Base-by-base conservation (phyloP, 495 filamentous ascomycete genomes). In the Hypoxylon fragiforme region DNA sequence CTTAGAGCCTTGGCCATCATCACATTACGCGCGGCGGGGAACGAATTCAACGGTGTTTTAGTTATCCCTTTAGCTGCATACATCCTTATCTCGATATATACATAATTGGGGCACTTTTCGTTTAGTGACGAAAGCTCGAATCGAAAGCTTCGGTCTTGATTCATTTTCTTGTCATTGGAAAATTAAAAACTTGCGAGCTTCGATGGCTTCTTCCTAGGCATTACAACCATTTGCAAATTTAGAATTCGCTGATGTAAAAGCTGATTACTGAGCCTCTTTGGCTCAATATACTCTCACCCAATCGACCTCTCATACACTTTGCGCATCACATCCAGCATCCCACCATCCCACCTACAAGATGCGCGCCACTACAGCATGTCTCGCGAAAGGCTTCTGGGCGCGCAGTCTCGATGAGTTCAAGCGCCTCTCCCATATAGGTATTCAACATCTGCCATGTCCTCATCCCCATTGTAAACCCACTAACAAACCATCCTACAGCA, bases 391-490 rank as follows among this genome's bases (percentile, higher is more conserved):
- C 63, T 77, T 79, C 64, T 67, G 61, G 54, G 68, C 60, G 35
- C 73, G 76, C 21, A 79, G 74, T 54, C 2, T 73, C 7, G 74
- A 76, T 18, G 76, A 79, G 53, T 63, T 77, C 63, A 73, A 73
- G 54, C 67, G 76, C 39, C 67, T 75, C 32, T 68, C 70, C 3
- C 65, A 72, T 12, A 72, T 77, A 26, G 73, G 76, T 77, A 70
- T 19, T n/a, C n/a, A n/a, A n/a, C n/a, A n/a, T n/a, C n/a, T n/a
- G n/a, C n/a, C n/a, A n/a, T n/a, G n/a, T n/a, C n/a, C n/a, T n/a
- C n/a, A n/a, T n/a, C n/a, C n/a, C n/a, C n/a, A n/a, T n/a, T n/a
- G n/a, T n/a, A n/a, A n/a, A n/a, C n/a, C n/a, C n/a, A n/a, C n/a
- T n/a, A n/a, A n/a, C n/a, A n/a, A n/a, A n/a, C 22, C 45, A 31